Evolutionary conservation across 1,139 yeast species (phyloP).

Genomic region (Pichia sp.): DNA sequence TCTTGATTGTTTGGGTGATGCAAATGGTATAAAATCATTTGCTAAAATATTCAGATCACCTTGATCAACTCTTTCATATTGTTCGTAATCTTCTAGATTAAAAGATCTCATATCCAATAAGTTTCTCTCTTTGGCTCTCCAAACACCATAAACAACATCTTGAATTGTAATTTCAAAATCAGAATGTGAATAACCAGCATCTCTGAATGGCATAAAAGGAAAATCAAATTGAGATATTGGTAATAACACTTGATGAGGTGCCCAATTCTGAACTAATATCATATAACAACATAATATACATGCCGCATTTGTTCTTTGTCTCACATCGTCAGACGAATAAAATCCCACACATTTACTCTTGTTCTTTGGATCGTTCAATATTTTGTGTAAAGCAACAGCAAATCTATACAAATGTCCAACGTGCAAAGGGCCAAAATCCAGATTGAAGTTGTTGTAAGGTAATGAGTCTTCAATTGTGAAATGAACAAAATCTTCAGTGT

Average conservation of each 20-base stretch:
- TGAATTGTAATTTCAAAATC: slow-evolving; percentile 91
- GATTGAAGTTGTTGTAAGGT: slow-evolving; percentile 86
- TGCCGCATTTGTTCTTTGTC: slow-evolving; percentile 88
- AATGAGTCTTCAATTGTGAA: slow-evolving; percentile 90
- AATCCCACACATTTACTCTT: slow-evolving; percentile 86
- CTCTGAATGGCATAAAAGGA: slow-evolving; percentile 90
- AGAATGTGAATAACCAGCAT: slow-evolving; percentile 94
- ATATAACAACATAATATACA: slow-evolving; percentile 89
- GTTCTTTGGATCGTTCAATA: slow-evolving; percentile 76
- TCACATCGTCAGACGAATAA: slow-evolving; percentile 75
- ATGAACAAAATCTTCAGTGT: slow-evolving; percentile 68
- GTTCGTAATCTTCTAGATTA: slow-evolving; percentile 88
- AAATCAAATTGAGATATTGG: slow-evolving; percentile 91
- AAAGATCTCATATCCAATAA: slow-evolving; percentile 83
- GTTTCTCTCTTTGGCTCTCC: slow-evolving; percentile 96
- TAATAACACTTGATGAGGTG: slow-evolving; percentile 94
- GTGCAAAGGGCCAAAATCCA: slow-evolving; percentile 94
- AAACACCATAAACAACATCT: slow-evolving; percentile 90
- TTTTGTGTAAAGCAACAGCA: slow-evolving; percentile 89
- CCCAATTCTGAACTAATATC: slow-evolving; percentile 95
- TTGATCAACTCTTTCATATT: slow-evolving; percentile 90
- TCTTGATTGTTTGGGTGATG: slow-evolving; percentile 82
- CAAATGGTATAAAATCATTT: slow-evolving; percentile 94
- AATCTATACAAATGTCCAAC: slow-evolving; percentile 89
- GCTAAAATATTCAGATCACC: slow-evolving; percentile 92